Base-by-base conservation (phyloP, 179 eudicot species). In the Silene coronaria region DNA sequence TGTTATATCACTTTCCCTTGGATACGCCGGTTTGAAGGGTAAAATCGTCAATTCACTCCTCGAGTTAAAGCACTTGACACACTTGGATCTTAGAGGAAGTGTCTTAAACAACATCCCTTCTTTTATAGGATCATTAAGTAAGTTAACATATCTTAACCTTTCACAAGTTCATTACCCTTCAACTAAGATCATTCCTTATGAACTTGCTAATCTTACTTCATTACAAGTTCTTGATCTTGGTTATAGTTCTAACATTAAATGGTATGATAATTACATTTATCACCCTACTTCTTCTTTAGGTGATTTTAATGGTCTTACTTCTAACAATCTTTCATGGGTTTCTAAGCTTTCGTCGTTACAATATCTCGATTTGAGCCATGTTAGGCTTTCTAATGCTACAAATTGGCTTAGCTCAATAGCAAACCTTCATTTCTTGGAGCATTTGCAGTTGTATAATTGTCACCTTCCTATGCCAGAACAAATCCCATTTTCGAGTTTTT, bases 61-160 rank as follows among this genome's bases (percentile, higher is more conserved):
- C 71, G 27, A 67, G 53, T 36, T 67, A 21, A 67, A 19, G 27
- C 53, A 67, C 13, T 36, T 67, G 28, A 36, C 22, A 3, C 71
- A 67, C 71, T 67, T 67, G 21, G 71, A 67, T 34, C 71, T 67
- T 67, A 67, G 71, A 26, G 34, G 38, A 4, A 72, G 72, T 71
- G 26, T 13, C 38, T 74, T 51, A 7, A 38, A n/a, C 11, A 59
- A 21, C 38, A 78, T 78, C 7, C 80, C 80, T 51, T 23, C 28
- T 64, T 72, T 46, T 14, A 72, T 66, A 2, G 80, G 76, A 3
- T 72, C 76, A 21, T 24, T 78, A 1, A 72, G 38, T 32, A 78
- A 78, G 28, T 72, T 78, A 61, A 65, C 5, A 7, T 72, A 27
- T 26, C 80, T 78, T 22, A 42, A 78, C 65, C 72, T 78, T 4